Evolutionary conservation across 2,329 filamentous ascomycete species (phyloP), one percentile per base, ranked within the genome.

Genomic region (Tolypocladium guangdongense): DNA sequence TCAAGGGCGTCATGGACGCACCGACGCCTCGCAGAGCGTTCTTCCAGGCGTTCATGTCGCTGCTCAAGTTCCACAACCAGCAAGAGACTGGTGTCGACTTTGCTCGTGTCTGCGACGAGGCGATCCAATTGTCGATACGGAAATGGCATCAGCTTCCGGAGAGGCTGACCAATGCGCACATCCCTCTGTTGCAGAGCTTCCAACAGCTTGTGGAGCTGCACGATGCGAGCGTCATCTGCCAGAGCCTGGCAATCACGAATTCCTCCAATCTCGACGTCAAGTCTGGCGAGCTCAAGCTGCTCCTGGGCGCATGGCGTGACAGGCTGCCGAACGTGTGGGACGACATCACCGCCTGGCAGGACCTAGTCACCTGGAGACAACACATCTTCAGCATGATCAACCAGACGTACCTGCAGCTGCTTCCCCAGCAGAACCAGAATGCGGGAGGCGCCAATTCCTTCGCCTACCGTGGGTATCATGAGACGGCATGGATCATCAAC

Each of bases 401-500:
- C 67, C 83, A 82, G 49, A 96, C 90, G 0, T 99, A 99, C 65
- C 80, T 99, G 12, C 82, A 84, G 52, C 79, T 99, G 47, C 75
- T 97, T 39, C 91, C 90, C 2, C 84, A 82, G 20, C 86, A 88
- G 63, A 84, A 86, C 4, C 67, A 87, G 66, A 93, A 90, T 61
- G 83, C 90, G 1, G 88, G 88, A 53, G 90, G 90, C 54, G 92
- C 92, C 49, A 96, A 91, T 0, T 72, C 70, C 1, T 97, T 93
- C 68, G 93, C 93, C 0, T 99, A 99, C 67, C 84, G 93, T 46
- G 93, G 93, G 30, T 99, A 96, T 66, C 93, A 99, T 64, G 93
- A 99, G 73, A 99, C 93, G 14, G 93, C 93, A 2, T 99, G 93
- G 93, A 99, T 99, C 61, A 99, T 99, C 71, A 99, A 99, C 69